These are phyloP conservation scores for Pseudogymnoascus sp. DNA, from an alignment of 2,329 filamentous ascomycete species.

Conservation along the genomic window DNA sequence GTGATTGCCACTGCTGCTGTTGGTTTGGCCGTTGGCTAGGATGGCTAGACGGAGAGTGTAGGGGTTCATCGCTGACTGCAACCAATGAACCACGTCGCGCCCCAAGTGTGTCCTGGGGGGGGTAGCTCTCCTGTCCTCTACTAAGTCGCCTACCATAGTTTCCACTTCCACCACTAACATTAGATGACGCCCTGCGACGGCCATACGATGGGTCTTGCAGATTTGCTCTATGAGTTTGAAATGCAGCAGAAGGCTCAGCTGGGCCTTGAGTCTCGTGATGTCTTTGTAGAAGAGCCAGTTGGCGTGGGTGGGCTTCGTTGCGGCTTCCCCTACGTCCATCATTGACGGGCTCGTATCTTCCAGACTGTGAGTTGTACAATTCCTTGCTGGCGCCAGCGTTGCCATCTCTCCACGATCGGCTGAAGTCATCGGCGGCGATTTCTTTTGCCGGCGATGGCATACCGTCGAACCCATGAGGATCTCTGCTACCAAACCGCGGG, in stretches of 20 bases:
- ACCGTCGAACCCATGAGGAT: conserved; percentile 49
- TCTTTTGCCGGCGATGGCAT: conserved; percentile 60
- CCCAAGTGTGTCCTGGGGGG: conserved; percentile 32
- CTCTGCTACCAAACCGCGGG: conserved; percentile 45
- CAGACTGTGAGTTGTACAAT: conserved; percentile 90
- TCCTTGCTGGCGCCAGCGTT: conserved; percentile 58
- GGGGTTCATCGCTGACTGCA: conserved; percentile 44
- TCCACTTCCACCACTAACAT: conserved; percentile 80
- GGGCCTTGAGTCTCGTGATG: conserved; percentile 56
- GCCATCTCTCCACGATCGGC: conserved; percentile 73
- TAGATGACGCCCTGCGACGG: conserved; percentile 79
- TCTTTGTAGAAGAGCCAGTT: conserved; percentile 74
- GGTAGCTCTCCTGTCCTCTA: conserved; percentile 27
- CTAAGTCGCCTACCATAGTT: conserved; percentile 44
- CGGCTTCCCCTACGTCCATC: conserved; percentile 67
- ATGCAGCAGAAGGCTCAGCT: conserved; percentile 77
- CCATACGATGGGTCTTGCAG: conserved; percentile 61
- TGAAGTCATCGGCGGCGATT: conserved; percentile 91
- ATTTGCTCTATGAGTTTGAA: conserved; percentile 68
- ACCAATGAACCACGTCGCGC: conserved; percentile 43
- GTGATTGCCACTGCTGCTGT: conserved; percentile 34
- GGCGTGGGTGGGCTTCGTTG: conserved; percentile 58
- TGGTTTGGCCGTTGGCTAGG: conserved; percentile 22
- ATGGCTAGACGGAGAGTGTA: conserved; percentile 28
- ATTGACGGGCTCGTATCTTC: conserved; percentile 80